Evolutionary conservation across 768 basidiomycete species (phyloP).

Genomic region (Serendipita sp.): DNA sequence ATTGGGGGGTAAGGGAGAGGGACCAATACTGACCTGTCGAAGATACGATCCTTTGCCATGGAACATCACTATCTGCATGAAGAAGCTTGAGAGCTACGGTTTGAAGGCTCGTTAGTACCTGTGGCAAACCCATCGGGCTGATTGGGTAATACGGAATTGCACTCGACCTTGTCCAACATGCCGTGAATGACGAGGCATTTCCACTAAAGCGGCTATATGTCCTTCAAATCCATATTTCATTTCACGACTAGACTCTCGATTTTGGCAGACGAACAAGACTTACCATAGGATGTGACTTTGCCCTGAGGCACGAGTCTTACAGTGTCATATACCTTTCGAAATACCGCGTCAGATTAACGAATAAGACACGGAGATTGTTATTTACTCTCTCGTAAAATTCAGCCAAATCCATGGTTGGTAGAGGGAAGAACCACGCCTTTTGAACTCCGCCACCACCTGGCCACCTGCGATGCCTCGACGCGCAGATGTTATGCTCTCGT

Average conservation of each 20-base stretch:
- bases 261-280: conserved; percentile 5
- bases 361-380: background rate
- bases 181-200: conserved; percentile 62
- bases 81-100: conserved; percentile 63
- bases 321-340: conserved; percentile 52
- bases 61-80: conserved; percentile 48
- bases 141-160: background rate
- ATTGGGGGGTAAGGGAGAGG: conserved; percentile 19
- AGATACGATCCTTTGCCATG: conserved; percentile 67
- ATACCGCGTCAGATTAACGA: background rate
- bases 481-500: conserved; percentile 16
- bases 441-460: background rate
- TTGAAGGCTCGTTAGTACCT: background rate
- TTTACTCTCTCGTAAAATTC: background rate
- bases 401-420: background rate
- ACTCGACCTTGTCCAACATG: conserved; percentile 65
- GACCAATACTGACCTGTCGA: conserved; percentile 32
- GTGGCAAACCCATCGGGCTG: background rate
- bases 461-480: conserved; percentile 23
- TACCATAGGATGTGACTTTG: conserved; percentile 65
- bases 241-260: background rate
- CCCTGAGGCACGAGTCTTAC: conserved; percentile 52
- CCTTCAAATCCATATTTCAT: conserved; percentile 24
- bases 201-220: conserved; percentile 63
- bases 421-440: background rate